Percentiles rank a stretch among this genome's conserved stretches.
Evolutionary conservation across 1,139 yeast species (phyloP).

Genomic region (Blastobotrys petasosporus): DNA sequence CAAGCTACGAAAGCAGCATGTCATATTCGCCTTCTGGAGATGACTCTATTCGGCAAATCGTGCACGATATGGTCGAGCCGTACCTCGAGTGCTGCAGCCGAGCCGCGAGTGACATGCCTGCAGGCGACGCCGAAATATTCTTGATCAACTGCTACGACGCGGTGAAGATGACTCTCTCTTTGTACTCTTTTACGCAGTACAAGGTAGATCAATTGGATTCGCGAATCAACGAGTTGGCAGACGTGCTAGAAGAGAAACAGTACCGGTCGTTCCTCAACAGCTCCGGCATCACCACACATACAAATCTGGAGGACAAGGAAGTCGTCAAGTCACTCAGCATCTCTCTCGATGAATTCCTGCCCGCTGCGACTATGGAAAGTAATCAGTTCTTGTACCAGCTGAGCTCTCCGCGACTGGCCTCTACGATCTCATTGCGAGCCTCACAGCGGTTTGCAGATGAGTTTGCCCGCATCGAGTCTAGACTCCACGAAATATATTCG

Average conservation of each 20-base stretch:
- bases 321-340: constrained; percentile 34
- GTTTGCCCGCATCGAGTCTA: constrained; percentile 27
- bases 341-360: constrained; percentile 34
- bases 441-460: constrained; percentile 29
- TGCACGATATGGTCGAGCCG: constrained; percentile 34
- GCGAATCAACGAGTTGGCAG: constrained; percentile 28
- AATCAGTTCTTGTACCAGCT: constrained; percentile 28
- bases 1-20: constrained; percentile 33
- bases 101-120: constrained; percentile 24
- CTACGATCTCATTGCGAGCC: constrained; percentile 31
- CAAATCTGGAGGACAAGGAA: constrained; percentile 12
- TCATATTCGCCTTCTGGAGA: constrained; percentile 25
- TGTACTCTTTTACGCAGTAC: constrained; percentile 27
- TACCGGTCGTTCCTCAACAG: constrained; percentile 23
- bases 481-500: constrained; percentile 22
- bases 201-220: constrained; percentile 32
- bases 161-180: constrained; percentile 28
- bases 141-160: constrained; percentile 36
- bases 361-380: constrained; percentile 33
- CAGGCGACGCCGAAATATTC: constrained; percentile 29
- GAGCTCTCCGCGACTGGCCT: constrained; percentile 33
- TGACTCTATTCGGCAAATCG: constrained; percentile 24
- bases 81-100: constrained; percentile 32
- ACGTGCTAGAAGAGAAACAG: constrained; percentile 29
- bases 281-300: constrained; percentile 24